Evolutionary conservation across 257 asterid genomes (phyloP).

Genomic region (Jacaranda copaia): DNA sequence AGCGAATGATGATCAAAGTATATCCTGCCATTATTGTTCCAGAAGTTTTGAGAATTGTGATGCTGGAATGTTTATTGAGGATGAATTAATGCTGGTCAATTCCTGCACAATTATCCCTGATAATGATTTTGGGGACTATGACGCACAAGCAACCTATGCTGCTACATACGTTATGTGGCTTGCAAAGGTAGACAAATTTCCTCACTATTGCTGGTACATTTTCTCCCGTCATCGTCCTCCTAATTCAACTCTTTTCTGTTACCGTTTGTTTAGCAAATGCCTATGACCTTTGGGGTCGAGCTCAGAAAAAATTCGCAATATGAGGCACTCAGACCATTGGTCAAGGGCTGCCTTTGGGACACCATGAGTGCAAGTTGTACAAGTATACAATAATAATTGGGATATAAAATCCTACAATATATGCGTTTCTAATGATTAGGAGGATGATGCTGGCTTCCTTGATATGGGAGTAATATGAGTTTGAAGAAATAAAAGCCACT

Average conservation of each 20-base stretch:
- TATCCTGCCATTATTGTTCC: constrained; percentile 32
- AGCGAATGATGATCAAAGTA: constrained; percentile 28
- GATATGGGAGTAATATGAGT: background rate
- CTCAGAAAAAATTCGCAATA: constrained; percentile 49
- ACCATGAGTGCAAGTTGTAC: constrained; percentile 36
- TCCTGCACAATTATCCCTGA: constrained; percentile 70
- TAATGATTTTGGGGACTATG: constrained; percentile 69
- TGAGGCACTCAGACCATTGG: constrained; percentile 48
- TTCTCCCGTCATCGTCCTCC: background rate
- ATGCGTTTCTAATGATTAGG: background rate
- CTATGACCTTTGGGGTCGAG: constrained; percentile 50
- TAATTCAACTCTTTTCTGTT: background rate
- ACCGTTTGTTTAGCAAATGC: constrained; percentile 60
- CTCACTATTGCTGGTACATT: background rate
- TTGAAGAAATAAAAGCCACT: background rate
- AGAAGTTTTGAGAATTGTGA: constrained; percentile 28
- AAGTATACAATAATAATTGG: background rate
- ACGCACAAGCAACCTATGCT: constrained; percentile 77
- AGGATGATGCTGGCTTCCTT: background rate
- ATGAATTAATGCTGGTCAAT: constrained; percentile 56
- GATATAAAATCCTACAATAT: background rate
- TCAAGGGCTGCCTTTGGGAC: constrained; percentile 65
- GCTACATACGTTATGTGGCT: constrained; percentile 87
- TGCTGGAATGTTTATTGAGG: constrained; percentile 45
- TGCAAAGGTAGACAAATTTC: constrained; percentile 60